Conservation (phyloP, 768 basidiomycete genomes). For the Mycena rosella region DNA sequence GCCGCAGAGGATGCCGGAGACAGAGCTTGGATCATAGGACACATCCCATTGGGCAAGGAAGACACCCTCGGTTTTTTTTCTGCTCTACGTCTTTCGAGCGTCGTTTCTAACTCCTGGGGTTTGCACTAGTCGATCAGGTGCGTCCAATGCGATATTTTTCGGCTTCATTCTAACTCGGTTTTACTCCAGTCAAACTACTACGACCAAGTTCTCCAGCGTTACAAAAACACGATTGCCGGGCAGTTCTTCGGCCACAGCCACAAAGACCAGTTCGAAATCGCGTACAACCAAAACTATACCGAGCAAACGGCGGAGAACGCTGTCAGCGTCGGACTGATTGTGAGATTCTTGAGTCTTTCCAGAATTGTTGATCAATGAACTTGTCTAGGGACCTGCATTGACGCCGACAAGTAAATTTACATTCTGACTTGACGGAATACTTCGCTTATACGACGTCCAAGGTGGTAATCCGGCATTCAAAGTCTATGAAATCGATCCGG, state of each 20-base stretch:
- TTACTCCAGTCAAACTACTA: conserved; percentile 54
- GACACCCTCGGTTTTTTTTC: conserved; percentile 45
- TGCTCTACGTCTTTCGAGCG: too few species aligned
- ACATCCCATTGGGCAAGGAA: conserved; percentile 49
- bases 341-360: not conserved
- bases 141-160: too few species aligned
- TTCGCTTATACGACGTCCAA: conserved; percentile 12
- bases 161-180: not conserved
- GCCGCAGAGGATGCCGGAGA: conserved; percentile 53
- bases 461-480: conserved; percentile 56
- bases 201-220: conserved; percentile 56
- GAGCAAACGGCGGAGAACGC: conserved; percentile 47
- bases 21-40: conserved; percentile 56
- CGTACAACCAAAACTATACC: conserved; percentile 53
- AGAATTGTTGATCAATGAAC: conserved; percentile 4
- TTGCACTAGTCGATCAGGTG: too few species aligned
- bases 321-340: conserved; percentile 47
- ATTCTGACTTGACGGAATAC: not conserved
- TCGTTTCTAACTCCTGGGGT: too few species aligned
- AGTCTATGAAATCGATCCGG: conserved; percentile 57
- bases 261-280: conserved; percentile 56
- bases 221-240: conserved; percentile 54
- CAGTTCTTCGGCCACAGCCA: conserved; percentile 60
- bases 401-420: conserved; percentile 52
- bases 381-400: conserved; percentile 46